phyloP scores from a whole-genome alignment of 768 basidiomycete genomes.

The Russula sp. region DNA sequence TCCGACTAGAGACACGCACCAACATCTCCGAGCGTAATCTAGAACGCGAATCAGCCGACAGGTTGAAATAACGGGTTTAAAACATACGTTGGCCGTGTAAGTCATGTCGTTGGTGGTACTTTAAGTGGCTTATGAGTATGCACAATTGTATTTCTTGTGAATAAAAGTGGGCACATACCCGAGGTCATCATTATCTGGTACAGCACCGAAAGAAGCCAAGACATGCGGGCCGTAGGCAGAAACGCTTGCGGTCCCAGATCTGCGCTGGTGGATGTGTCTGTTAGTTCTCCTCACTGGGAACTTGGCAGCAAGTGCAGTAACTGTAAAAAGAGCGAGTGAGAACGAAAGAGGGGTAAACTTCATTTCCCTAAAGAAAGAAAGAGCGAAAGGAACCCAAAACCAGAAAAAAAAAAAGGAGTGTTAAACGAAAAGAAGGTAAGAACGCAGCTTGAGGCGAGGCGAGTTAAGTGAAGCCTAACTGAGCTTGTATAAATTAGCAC shows the following conservation, averaged over 20 bases:
- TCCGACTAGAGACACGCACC: constrained; percentile 36
- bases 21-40: constrained; percentile 63
- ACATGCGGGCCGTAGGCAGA: constrained; percentile 28
- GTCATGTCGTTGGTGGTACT: constrained; percentile 74
- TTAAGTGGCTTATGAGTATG: neutral
- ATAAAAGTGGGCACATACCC: constrained; percentile 34
- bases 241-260: constrained; percentile 31
- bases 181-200: constrained; percentile 30
- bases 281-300: constrained; percentile 45
- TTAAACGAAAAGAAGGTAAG: constrained; percentile 19
- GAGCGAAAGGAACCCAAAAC: constrained; percentile 18
- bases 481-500: too few relatives aligned
- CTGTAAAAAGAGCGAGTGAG: constrained; percentile 35
- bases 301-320: constrained; percentile 40
- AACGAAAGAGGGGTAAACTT: constrained; percentile 35
- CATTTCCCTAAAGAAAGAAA: constrained; percentile 34
- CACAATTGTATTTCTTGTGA: neutral
- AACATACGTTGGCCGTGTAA: constrained; percentile 69
- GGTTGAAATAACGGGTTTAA: neutral
- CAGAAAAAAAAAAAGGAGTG: constrained; percentile 8
- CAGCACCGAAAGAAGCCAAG: constrained; percentile 28
- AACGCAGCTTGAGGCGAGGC: too few relatives aligned
- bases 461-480: too few relatives aligned
- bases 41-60: constrained; percentile 6
- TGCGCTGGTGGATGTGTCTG: constrained; percentile 32